Percentiles rank a stretch among this genome's conserved stretches.
Evolutionary conservation across 2,329 filamentous ascomycete genomes (phyloP).

Genomic region (Aureobasidium subglaciale): DNA sequence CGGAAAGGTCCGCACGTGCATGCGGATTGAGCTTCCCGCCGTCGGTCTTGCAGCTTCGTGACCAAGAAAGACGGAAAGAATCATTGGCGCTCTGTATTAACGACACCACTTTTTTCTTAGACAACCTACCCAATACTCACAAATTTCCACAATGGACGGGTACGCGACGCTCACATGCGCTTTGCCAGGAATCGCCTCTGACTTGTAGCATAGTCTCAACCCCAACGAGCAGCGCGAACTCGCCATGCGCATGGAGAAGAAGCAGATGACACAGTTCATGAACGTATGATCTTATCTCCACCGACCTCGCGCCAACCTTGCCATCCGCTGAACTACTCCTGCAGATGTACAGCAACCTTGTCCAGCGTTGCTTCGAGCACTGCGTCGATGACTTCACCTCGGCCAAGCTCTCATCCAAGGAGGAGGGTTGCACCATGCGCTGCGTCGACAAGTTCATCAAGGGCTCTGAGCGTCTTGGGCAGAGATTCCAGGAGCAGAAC

Average conservation of each 20-base stretch:
- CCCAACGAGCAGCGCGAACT: slow-evolving; percentile 83
- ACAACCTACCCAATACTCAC: not conserved
- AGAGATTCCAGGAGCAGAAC: slow-evolving; percentile 77
- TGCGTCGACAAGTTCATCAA: slow-evolving; percentile 97
- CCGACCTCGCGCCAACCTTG: not conserved
- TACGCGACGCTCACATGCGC: slow-evolving; percentile 17
- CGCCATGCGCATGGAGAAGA: slow-evolving; percentile 88
- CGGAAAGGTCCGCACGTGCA: slow-evolving; percentile 3
- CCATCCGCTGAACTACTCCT: slow-evolving; percentile 2
- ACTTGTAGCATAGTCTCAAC: slow-evolving; percentile 52
- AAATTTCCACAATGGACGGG: slow-evolving; percentile 29
- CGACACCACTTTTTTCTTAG: not conserved
- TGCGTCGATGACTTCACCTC: slow-evolving; percentile 98
- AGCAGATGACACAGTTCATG: slow-evolving; percentile 99
- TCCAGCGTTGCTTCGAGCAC: slow-evolving; percentile 88
- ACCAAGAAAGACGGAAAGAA: not conserved
- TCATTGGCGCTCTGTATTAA: not conserved
- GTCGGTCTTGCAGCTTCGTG: slow-evolving; percentile 1
- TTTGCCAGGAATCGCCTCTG: not conserved
- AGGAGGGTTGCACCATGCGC: slow-evolving; percentile 85
- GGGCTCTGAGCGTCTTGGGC: slow-evolving; percentile 78
- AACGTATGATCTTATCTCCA: slow-evolving; percentile 56
- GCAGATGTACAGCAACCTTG: slow-evolving; percentile 65
- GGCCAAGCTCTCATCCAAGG: slow-evolving; percentile 81
- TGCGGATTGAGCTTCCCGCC: slow-evolving; percentile 10